A percentile compares a stretch with the other conserved stretches of the same genome.
Evolutionary conservation across 169 alveolate genomes (phyloP).

Genomic region (Theileria orientalis): DNA sequence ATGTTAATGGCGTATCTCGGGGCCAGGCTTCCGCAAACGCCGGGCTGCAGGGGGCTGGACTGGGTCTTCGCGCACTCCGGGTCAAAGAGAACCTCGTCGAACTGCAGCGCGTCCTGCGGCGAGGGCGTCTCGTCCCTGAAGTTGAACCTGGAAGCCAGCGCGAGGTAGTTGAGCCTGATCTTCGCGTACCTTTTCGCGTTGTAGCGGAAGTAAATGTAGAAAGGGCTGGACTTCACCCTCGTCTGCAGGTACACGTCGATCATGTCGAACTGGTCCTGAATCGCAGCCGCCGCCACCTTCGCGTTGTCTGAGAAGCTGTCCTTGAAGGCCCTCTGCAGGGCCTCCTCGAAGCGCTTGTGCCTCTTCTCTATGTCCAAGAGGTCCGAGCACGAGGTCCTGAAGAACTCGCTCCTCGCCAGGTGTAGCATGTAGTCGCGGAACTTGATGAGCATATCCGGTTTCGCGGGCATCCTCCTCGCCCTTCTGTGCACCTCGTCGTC

Average conservation of each 20-base stretch:
- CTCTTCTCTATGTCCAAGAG: background rate
- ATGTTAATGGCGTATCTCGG: background rate
- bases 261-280: background rate
- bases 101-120: background rate
- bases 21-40: background rate
- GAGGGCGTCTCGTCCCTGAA: background rate
- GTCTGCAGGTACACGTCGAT: slow-evolving; percentile 1
- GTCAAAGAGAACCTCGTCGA: background rate
- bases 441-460: background rate
- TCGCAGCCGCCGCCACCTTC: background rate
- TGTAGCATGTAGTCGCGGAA: slow-evolving; percentile 5
- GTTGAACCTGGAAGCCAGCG: background rate
- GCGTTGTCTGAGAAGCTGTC: background rate
- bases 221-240: background rate
- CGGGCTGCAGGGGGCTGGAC: background rate
- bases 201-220: slow-evolving; percentile 5
- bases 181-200: slow-evolving; percentile 9
- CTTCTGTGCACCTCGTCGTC: too few species aligned
- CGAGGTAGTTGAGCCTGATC: background rate
- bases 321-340: background rate
- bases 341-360: background rate
- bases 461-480: slow-evolving; percentile 12
- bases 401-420: background rate
- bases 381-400: background rate
- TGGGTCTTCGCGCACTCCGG: background rate